Conservation (phyloP, 2,329 filamentous ascomycete genomes). For the Botrytis fabae region DNA sequence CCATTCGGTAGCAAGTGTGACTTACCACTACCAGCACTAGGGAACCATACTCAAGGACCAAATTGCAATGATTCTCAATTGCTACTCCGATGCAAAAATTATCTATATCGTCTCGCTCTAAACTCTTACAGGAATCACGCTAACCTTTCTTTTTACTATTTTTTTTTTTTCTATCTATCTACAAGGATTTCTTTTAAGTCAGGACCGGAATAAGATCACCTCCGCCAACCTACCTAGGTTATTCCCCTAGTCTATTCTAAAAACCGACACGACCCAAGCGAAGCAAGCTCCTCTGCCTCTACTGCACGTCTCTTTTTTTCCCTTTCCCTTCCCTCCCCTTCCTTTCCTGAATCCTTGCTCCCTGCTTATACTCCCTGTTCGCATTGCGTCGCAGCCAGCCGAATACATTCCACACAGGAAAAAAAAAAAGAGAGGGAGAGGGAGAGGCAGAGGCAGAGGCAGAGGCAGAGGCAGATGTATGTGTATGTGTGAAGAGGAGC, state of each 20-base stretch:
- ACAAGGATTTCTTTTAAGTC: conserved; percentile 5
- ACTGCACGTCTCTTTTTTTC: conserved; percentile 12
- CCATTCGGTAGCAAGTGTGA: not conserved
- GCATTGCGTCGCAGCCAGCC: not conserved
- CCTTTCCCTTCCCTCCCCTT: not conserved
- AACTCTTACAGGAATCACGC: not conserved
- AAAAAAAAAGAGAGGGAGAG: not conserved
- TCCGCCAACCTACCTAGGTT: conserved; percentile 1
- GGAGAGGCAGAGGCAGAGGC: not conserved
- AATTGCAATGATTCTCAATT: not conserved
- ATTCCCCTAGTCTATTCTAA: conserved; percentile 15
- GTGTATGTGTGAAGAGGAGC: not conserved
- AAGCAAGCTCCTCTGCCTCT: not conserved
- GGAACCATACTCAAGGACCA: not conserved
- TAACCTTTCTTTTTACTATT: not conserved
- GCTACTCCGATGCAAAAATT: not conserved
- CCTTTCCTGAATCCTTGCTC: conserved; percentile 2
- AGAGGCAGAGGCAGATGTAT: not conserved
- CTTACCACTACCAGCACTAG: not conserved
- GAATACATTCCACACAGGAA: conserved; percentile 6
- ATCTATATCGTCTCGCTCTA: not conserved
- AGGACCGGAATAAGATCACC: conserved; percentile 20
- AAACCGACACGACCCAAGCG: conserved; percentile 12
- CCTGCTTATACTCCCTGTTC: not conserved
- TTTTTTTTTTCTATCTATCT: not conserved